These are phyloP conservation scores for Lagenaria siceraria DNA, from an alignment of 306 rosid species.

Conservation along the genomic window DNA sequence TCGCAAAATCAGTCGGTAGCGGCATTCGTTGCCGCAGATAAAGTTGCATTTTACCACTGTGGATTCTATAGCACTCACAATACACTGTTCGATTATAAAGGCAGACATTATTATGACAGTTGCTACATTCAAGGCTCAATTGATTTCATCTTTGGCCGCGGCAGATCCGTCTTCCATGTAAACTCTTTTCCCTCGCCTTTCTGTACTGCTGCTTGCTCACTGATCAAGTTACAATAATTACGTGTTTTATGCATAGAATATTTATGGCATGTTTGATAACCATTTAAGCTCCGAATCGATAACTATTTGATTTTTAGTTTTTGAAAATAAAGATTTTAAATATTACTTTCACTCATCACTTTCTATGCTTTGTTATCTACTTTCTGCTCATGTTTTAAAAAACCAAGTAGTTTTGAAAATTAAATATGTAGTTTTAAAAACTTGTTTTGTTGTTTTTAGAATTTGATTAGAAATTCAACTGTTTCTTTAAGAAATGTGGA, in stretches of 20 bases:
- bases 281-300: too few species aligned
- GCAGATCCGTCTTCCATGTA: conserved; percentile 46
- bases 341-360: too few species aligned
- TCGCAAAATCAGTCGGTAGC: conserved; percentile 97
- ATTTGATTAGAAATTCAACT: too few species aligned
- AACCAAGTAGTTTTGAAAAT: too few species aligned
- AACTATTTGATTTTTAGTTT: too few species aligned
- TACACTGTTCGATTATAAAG: conserved; percentile 79
- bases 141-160: conserved; percentile 90
- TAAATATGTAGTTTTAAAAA: too few species aligned
- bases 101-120: conserved; percentile 66
- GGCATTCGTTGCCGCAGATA: conserved; percentile 67
- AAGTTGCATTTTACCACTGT: conserved; percentile 72
- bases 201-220: not conserved
- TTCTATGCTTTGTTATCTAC: too few species aligned
- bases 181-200: not conserved
- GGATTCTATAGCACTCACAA: conserved; percentile 85
- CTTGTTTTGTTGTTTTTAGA: too few species aligned
- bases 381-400: too few species aligned
- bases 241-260: not conserved
- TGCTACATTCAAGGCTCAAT: conserved; percentile 81
- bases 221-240: not conserved
- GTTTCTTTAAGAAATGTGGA: too few species aligned
- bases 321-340: too few species aligned
- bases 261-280: not conserved